Conservation (phyloP, 2,329 filamentous ascomycete species). For the Pseudogymnoascus sp. region DNA sequence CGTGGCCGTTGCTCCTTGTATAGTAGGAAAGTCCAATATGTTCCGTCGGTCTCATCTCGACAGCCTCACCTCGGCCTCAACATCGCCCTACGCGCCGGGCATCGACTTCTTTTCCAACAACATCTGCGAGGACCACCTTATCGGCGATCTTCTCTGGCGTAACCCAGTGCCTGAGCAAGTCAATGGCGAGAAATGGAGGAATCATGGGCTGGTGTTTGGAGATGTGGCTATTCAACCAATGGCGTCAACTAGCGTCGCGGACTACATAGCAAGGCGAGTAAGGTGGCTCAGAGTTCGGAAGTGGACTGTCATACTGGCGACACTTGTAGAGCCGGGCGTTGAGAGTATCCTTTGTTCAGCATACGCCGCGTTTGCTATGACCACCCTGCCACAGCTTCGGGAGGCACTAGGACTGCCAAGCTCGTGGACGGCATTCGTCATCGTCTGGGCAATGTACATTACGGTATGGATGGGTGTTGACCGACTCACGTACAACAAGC, state of each 20-base stretch:
- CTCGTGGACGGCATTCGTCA: constrained; percentile 60
- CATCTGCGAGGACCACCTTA: constrained; percentile 96
- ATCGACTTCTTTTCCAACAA: constrained; percentile 92
- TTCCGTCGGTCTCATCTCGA: constrained; percentile 89
- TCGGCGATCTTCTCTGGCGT: constrained; percentile 85
- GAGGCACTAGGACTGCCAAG: constrained; percentile 44
- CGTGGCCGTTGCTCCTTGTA: constrained; percentile 81
- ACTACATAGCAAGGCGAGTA: constrained; percentile 73
- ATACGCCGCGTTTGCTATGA: constrained; percentile 72
- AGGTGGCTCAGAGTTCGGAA: constrained; percentile 91
- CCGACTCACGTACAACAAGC: constrained; percentile 60
- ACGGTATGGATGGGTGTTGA: constrained; percentile 68
- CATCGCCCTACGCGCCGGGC: constrained; percentile 47
- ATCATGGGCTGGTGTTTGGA: constrained; percentile 77
- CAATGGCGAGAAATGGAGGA: constrained; percentile 35
- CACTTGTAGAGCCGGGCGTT: constrained; percentile 84
- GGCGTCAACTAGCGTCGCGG: constrained; percentile 65
- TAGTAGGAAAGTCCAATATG: constrained; percentile 97
- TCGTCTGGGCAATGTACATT: constrained; percentile 61
- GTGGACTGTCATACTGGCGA: constrained; percentile 84
- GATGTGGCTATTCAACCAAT: constrained; percentile 89
- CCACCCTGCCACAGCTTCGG: constrained; percentile 60
- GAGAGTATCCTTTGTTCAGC: constrained; percentile 79
- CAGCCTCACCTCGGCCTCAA: constrained; percentile 48
- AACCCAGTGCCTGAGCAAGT: constrained; percentile 46